phyloP scores from a whole-genome alignment of 805 yeast genomes.

The Millerozyma acaciae region DNA sequence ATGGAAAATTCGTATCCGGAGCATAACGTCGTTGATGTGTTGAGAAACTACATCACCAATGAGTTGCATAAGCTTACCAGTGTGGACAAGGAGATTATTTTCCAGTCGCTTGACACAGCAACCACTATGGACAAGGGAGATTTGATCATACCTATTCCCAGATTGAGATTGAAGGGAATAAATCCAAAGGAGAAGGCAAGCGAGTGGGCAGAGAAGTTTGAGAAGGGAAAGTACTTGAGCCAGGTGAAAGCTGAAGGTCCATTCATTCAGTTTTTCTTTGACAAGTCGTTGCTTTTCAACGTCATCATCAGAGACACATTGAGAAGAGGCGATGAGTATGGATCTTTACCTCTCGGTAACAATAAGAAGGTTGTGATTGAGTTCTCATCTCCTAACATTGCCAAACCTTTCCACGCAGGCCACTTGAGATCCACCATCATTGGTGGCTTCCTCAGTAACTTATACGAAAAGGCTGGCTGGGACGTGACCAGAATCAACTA shows the following conservation, averaged over 20 bases:
- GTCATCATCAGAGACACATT: slow-evolving; percentile 69
- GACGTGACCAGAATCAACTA: slow-evolving; percentile 90
- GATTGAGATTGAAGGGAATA: slow-evolving; percentile 72
- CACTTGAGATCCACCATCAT: slow-evolving; percentile 96
- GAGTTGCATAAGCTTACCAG: slow-evolving; percentile 72
- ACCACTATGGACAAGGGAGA: slow-evolving; percentile 87
- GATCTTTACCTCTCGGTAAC: slow-evolving; percentile 68
- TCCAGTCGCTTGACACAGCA: slow-evolving; percentile 86
- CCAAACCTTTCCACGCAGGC: slow-evolving; percentile 99
- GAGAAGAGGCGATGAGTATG: slow-evolving; percentile 58
- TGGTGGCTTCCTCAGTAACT: slow-evolving; percentile 90
- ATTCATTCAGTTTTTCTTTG: slow-evolving; percentile 84
- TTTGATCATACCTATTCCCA: slow-evolving; percentile 85
- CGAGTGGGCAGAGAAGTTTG: slow-evolving; percentile 77
- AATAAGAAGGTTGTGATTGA: slow-evolving; percentile 76
- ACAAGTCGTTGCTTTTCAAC: slow-evolving; percentile 60
- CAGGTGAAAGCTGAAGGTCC: slow-evolving; percentile 83
- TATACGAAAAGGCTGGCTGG: slow-evolving; percentile 90
- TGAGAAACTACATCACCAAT: slow-evolving; percentile 83
- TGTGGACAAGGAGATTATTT: slow-evolving; percentile 66
- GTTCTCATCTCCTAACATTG: slow-evolving; percentile 96
- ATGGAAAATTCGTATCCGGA: slow-evolving; percentile 64
- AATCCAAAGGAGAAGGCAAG: slow-evolving; percentile 69
- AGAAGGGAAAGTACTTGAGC: slow-evolving; percentile 62
- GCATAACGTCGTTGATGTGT: slow-evolving; percentile 76